A percentile compares a stretch with the other conserved stretches of the same genome.
Conservation (phyloP, 148 eudicot species). For the Diospyros kaki region DNA sequence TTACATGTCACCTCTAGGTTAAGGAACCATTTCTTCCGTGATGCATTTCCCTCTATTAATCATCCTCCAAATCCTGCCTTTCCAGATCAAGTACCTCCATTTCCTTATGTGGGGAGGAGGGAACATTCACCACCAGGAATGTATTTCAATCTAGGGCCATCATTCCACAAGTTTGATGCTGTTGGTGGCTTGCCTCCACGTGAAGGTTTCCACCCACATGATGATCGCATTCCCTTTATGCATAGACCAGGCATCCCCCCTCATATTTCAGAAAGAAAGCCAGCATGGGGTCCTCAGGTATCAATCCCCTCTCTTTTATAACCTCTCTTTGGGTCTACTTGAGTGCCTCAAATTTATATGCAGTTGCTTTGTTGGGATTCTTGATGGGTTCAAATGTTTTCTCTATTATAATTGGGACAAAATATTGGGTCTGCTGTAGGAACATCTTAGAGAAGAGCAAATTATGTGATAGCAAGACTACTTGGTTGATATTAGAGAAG, state of each 20-base stretch:
- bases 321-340: background rate
- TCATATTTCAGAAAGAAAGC: constrained; percentile 53
- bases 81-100: constrained; percentile 58
- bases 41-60: constrained; percentile 60
- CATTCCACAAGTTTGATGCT: constrained; percentile 64
- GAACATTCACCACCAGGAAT: constrained; percentile 71
- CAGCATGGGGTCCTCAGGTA: constrained; percentile 87
- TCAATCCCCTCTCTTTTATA: background rate
- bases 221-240: constrained; percentile 64
- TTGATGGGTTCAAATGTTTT: background rate
- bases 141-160: constrained; percentile 48
- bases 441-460: background rate
- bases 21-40: constrained; percentile 73
- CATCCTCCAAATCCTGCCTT: constrained; percentile 44
- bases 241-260: constrained; percentile 65
- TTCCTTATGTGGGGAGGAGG: constrained; percentile 53
- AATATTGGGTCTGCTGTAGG: background rate
- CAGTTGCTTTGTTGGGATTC: background rate
- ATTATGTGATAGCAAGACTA: background rate
- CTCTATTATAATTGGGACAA: background rate
- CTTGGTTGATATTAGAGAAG: background rate
- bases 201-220: constrained; percentile 67
- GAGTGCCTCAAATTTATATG: background rate
- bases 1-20: constrained; percentile 78
- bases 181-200: constrained; percentile 54